A percentile compares a stretch with the other conserved stretches of the same genome.
Evolutionary conservation across 2,329 filamentous ascomycete species (phyloP).

Genomic region (Fusarium buxicola): DNA sequence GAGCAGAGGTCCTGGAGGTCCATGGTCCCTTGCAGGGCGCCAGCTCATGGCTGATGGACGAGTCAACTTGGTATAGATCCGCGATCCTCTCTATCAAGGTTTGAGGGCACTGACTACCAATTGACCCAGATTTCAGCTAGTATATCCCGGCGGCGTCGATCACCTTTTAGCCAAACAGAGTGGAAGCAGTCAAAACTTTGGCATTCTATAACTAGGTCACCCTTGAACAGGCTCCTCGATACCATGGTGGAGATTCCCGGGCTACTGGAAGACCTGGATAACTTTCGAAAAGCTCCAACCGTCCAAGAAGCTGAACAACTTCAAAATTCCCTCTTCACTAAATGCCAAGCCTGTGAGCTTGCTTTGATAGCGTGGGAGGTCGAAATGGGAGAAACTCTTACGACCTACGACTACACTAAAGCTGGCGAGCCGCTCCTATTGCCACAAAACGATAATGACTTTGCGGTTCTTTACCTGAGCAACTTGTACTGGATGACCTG

Average conservation of each 20-base stretch:
- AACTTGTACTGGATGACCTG: conserved; percentile 27
- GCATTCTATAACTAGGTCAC: conserved; percentile 7
- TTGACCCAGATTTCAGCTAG: conserved; percentile 11
- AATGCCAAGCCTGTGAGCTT: neutral
- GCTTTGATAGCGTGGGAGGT: conserved; percentile 1
- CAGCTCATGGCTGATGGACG: conserved; percentile 21
- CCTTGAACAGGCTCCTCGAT: conserved; percentile 12
- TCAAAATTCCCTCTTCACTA: fast-evolving
- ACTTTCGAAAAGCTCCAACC: neutral
- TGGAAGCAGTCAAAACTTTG: conserved; percentile 18
- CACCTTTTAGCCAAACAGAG: neutral
- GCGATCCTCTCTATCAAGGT: fast-evolving
- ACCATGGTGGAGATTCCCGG: conserved; percentile 11
- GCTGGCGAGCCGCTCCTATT: neutral
- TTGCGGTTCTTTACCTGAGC: conserved; percentile 12
- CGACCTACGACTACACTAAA: conserved; percentile 12
- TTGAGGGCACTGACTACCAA: fast-evolving
- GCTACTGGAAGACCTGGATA: conserved; percentile 5
- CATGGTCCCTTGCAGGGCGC: conserved; percentile 7
- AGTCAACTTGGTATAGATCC: neutral
- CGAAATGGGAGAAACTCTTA: neutral
- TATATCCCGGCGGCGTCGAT: neutral
- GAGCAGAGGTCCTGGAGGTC: neutral
- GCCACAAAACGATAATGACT: neutral
- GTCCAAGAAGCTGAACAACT: neutral